phyloP scores from a whole-genome alignment of 1,284 basidiomycete genomes.

The Fomitopsis betulina region DNA sequence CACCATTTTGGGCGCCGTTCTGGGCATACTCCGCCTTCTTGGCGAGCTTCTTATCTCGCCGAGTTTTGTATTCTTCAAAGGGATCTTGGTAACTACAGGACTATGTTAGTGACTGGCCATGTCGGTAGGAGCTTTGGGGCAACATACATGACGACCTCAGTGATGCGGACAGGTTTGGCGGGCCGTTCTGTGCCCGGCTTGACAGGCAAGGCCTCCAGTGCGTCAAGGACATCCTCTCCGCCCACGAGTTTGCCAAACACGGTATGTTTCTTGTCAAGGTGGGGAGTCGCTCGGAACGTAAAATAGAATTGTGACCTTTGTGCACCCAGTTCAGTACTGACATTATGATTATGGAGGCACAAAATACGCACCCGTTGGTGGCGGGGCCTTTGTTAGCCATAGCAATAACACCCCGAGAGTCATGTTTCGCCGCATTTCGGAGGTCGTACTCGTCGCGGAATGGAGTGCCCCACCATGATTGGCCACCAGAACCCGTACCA shows the following conservation, averaged over 20 bases:
- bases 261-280: slow-evolving; percentile 86
- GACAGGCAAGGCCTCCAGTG: slow-evolving; percentile 77
- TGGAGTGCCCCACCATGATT: slow-evolving; percentile 92
- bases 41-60: slow-evolving; percentile 71
- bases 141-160: slow-evolving; percentile 71
- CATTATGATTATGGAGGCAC: background rate
- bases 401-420: slow-evolving; percentile 73
- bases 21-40: slow-evolving; percentile 56
- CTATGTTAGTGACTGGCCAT: background rate
- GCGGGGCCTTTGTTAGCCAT: slow-evolving; percentile 92
- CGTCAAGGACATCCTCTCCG: slow-evolving; percentile 85
- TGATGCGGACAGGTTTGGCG: slow-evolving; percentile 75
- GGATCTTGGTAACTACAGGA: slow-evolving; percentile 71
- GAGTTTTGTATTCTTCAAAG: slow-evolving; percentile 78
- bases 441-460: slow-evolving; percentile 91
- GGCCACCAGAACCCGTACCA: slow-evolving; percentile 90
- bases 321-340: background rate
- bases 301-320: slow-evolving; percentile 85
- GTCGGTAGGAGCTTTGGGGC: background rate
- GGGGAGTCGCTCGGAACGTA: slow-evolving; percentile 77
- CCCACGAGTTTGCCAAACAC: slow-evolving; percentile 97
- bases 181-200: slow-evolving; percentile 87
- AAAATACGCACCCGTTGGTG: slow-evolving; percentile 64
- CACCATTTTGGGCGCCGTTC: slow-evolving; percentile 18
- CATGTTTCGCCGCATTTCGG: slow-evolving; percentile 84